A percentile compares a stretch with the other conserved stretches of the same genome.
Evolutionary conservation across 2,329 filamentous ascomycete species (phyloP).

Genomic region (Ceratocystis harringtonii): DNA sequence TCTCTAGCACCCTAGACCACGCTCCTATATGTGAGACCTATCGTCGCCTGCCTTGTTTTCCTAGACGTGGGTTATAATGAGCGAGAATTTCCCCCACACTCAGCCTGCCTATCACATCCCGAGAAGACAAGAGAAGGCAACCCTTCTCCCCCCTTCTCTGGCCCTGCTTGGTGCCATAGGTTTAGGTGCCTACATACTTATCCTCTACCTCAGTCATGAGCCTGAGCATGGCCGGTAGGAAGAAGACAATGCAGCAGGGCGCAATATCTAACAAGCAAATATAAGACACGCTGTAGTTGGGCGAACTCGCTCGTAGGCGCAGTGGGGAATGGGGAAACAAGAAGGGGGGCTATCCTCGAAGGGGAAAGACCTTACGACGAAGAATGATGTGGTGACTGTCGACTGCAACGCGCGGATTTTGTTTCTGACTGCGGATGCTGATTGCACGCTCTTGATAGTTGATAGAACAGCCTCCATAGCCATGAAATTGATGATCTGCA

Average conservation of each 20-base stretch:
- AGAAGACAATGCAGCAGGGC: background rate
- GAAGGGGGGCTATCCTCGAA: background rate
- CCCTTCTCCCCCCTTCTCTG: background rate
- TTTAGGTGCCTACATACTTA: too few species aligned
- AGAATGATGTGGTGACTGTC: background rate
- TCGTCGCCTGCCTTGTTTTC: too few species aligned
- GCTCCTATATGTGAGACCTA: too few species aligned
- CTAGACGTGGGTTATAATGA: background rate
- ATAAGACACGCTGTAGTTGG: background rate
- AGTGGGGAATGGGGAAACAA: background rate
- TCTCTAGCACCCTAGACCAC: background rate
- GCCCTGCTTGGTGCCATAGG: background rate
- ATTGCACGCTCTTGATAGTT: too few species aligned
- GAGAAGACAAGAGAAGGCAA: background rate
- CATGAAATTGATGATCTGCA: too few species aligned
- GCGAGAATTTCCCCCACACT: background rate
- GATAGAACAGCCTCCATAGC: too few species aligned
- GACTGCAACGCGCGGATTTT: background rate
- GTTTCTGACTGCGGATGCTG: background rate
- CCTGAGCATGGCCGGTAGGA: too few species aligned
- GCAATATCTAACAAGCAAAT: background rate
- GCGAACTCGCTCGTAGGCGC: background rate
- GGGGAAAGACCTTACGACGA: background rate
- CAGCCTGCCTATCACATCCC: background rate
- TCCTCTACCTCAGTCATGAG: too few species aligned